phyloP scores from a whole-genome alignment of 345 rosid species.

The Camelina sativa region DNA sequence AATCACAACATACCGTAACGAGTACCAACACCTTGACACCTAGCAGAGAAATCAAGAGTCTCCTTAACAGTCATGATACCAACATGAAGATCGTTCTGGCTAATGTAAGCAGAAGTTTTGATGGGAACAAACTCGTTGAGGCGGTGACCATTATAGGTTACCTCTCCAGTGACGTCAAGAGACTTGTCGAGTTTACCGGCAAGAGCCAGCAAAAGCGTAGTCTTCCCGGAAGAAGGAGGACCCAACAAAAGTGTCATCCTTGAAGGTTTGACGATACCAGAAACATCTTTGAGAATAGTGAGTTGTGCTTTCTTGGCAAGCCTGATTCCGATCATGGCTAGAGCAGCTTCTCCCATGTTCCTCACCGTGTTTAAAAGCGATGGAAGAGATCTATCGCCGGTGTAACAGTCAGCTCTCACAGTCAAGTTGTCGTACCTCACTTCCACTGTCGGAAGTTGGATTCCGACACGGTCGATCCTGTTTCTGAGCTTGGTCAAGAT shows the following conservation, averaged over 20 bases:
- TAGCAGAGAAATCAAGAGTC: conserved; percentile 81
- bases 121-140: conserved; percentile 73
- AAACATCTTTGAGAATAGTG: conserved; percentile 69
- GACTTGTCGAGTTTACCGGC: conserved; percentile 71
- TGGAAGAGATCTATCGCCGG: conserved; percentile 80
- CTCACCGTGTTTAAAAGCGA: conserved; percentile 62
- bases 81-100: conserved; percentile 80
- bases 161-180: conserved; percentile 61
- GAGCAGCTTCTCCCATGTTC: conserved; percentile 63
- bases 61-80: conserved; percentile 90
- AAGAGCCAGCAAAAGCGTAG: conserved; percentile 71
- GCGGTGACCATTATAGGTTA: conserved; percentile 66
- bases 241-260: conserved; percentile 81
- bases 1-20: conserved; percentile 65
- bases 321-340: conserved; percentile 59
- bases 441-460: conserved; percentile 73
- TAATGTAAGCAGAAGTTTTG: conserved; percentile 81
- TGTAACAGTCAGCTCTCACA: conserved; percentile 65
- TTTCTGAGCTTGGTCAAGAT: conserved; percentile 73
- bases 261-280: conserved; percentile 71
- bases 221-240: conserved; percentile 92
- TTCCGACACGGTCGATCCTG: conserved; percentile 82
- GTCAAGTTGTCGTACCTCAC: conserved; percentile 65
- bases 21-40: conserved; percentile 83
- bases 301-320: conserved; percentile 63